Evolutionary conservation across 1,284 basidiomycete species (phyloP).

Genomic region (Neotropicomus parvogracilis): DNA sequence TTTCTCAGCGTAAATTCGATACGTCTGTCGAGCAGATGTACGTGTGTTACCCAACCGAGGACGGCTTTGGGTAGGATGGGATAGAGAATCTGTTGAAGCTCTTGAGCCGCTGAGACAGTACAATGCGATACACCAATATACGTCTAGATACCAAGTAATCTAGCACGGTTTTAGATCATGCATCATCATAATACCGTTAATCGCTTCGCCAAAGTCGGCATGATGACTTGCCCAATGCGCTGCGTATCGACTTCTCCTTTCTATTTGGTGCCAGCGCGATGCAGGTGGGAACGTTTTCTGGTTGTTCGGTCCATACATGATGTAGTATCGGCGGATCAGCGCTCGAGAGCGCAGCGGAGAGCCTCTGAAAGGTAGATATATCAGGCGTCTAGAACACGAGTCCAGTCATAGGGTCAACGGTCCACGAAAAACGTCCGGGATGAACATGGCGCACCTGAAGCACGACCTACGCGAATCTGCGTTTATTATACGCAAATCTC

Average conservation of each 20-base stretch:
- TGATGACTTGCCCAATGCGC: conserved; percentile 40
- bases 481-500: conserved; percentile 9
- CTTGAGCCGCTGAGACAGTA: conserved; percentile 28
- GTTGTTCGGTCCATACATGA: conserved; percentile 53
- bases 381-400: conserved; percentile 34
- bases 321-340: conserved; percentile 32
- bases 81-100: conserved; percentile 37
- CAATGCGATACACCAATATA: no score
- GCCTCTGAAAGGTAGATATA: conserved; percentile 33
- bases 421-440: not conserved
- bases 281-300: conserved; percentile 50
- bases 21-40: conserved; percentile 40
- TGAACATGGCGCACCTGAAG: conserved; percentile 34
- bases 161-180: not conserved
- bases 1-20: conserved; percentile 43
- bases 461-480: conserved; percentile 32
- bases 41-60: conserved; percentile 41
- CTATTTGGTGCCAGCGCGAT: conserved; percentile 51
- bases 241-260: conserved; percentile 39
- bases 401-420: no score
- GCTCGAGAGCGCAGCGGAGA: conserved; percentile 33
- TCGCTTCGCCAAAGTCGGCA: conserved; percentile 27
- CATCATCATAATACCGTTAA: conserved; percentile 1
- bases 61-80: conserved; percentile 42
- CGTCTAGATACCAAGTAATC: not conserved